A percentile compares a stretch with the other conserved stretches of the same genome.
These are phyloP conservation scores for Malus fusca DNA, from an alignment of 306 rosid species.

Conservation along the genomic window DNA sequence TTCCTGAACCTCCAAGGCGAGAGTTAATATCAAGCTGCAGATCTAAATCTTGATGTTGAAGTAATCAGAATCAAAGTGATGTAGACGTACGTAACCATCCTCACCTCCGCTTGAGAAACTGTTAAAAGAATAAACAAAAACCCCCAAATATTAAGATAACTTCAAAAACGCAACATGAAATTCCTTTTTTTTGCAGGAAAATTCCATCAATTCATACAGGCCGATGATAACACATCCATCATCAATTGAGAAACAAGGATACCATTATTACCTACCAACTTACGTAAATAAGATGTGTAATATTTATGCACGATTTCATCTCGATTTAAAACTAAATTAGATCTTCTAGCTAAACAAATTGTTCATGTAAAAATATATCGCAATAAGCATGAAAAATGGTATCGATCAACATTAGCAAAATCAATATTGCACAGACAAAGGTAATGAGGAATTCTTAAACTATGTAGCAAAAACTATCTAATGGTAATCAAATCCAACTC, in stretches of 20 bases:
- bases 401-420: neutral
- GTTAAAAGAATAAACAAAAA: neutral
- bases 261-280: neutral
- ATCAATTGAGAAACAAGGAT: neutral
- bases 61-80: conserved; percentile 87
- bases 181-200: neutral
- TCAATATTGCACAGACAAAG: neutral
- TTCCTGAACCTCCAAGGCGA: neutral
- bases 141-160: neutral
- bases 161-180: neutral
- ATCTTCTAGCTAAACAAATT: neutral
- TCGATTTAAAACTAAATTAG: too few relatives aligned
- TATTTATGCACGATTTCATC: neutral
- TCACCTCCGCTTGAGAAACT: conserved; percentile 98
- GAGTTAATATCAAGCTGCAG: conserved; percentile 4
- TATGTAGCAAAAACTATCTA: neutral
- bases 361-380: neutral
- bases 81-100: conserved; percentile 88
- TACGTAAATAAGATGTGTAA: neutral
- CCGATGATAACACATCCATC: neutral
- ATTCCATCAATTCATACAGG: neutral
- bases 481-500: neutral
- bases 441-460: neutral
- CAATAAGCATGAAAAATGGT: neutral
- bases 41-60: conserved; percentile 72